Evolutionary conservation across 768 basidiomycete genomes (phyloP), one percentile per base, ranked within the genome.

Genomic region (Leccinum ochraceum): DNA sequence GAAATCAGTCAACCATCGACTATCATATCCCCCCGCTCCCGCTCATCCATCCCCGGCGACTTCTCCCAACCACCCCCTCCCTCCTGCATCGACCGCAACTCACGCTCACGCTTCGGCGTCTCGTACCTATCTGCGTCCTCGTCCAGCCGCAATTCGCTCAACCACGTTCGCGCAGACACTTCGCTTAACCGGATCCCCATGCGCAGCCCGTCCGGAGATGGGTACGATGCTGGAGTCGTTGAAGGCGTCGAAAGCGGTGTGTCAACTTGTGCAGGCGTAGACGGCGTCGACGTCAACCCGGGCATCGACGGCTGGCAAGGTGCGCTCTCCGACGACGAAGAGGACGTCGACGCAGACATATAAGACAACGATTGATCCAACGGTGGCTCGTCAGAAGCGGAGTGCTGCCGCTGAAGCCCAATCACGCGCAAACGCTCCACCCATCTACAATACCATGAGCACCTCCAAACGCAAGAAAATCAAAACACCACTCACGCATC

Each of bases 391-490:
- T 69, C 65, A 2, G 57, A 10, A 32, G 61, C 69, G 61, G 56
- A 66, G 65, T 60, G 72, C 71, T 74, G 81, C 14, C 91, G 83
- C 63, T 91, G 88, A 44, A 94, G 75, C 6, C 93, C 92, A 44
- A 95, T 83, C 34, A 88, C 80, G 3, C 89, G 85, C 16, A 94
- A 77, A 4, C 92, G 85, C 52, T 90, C 89, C 36, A 94, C 89
- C 93, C 93, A 95, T 48, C 89, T 91, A 67, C 49, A 32, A 22
- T 36, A 20, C 7, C 34, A 7, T 68, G 34, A 71, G 42, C 9
- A 54, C 22, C 28, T 30, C 48, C n/a, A 51, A 28, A 8, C 17
- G 3, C 9, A 46, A 9, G 46, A 24, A 1, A 37, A 56, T 50
- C 34, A 54, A n/a, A 28, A 3, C 44, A 63, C 14, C 8, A 83